phyloP scores from a whole-genome alignment of 306 rosid species.

The Fragaria vesca region DNA sequence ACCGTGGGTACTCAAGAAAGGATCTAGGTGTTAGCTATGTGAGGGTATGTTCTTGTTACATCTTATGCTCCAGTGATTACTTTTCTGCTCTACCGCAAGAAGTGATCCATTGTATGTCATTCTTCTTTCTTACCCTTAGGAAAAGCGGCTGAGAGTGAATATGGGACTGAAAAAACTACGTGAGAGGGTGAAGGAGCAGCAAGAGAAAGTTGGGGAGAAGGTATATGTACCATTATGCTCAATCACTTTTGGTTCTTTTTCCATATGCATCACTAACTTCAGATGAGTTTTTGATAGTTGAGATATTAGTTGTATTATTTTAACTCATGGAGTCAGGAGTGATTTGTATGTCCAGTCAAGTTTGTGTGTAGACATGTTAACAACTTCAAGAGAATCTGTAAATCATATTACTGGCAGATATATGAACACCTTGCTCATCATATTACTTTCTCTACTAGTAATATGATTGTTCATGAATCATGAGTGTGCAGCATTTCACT shows the following conservation, averaged over 20 bases:
- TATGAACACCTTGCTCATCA: background rate
- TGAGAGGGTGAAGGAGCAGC: conserved; percentile 94
- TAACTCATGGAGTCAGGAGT: background rate
- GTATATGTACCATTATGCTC: conserved; percentile 33
- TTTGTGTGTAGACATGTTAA: background rate
- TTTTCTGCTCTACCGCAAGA: background rate
- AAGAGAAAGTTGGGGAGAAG: conserved; percentile 93
- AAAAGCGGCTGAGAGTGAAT: conserved; percentile 88
- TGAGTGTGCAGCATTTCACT: background rate
- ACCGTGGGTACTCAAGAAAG: conserved; percentile 93
- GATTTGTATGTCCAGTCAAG: background rate
- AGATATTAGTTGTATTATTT: background rate
- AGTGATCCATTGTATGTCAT: background rate
- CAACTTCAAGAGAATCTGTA: background rate
- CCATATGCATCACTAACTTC: conserved; percentile 1
- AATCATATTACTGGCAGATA: background rate
- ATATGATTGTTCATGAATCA: background rate
- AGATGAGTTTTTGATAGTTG: background rate
- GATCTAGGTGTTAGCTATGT: conserved; percentile 98
- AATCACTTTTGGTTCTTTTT: background rate
- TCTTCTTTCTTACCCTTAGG: conserved; percentile 37
- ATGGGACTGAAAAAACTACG: conserved; percentile 85
- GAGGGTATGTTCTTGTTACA: conserved; percentile 53
- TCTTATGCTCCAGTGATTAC: conserved; percentile 5
- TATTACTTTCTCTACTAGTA: background rate